Base-by-base conservation (phyloP, 805 yeast species). In the Spathaspora sp. region DNA sequence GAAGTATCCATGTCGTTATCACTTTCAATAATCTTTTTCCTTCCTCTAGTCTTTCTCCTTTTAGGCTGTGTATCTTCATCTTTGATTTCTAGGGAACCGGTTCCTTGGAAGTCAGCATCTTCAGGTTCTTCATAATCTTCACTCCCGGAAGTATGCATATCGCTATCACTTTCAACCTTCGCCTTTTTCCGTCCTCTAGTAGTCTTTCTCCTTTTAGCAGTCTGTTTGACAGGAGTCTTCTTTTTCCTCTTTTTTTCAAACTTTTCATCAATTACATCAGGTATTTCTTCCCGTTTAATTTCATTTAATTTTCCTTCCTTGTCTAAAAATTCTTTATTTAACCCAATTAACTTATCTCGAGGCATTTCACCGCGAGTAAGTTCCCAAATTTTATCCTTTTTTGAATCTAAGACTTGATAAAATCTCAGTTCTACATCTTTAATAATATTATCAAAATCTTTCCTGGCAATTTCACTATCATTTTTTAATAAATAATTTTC, bases 301-400 rank as follows among this genome's bases (percentile, higher is more conserved):
- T 9, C 48, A 17, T 58, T 55, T 49, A 60, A 52, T 44, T 59
- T 55, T n/a, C 57, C 48, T 51, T 57, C 55, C 42, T 57, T 49
- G 9, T 48, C 52, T n/a, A 51, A 29, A 43, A 51, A 63, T 9
- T 49, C 49, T 23, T 53, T 52, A 51, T 65, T 65, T 17, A 64
- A 47, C 2, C 55, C 55, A 28, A 47, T 58, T 23, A 64, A 35
- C 39, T 42, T 35, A 1, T 20, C 14, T 2, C 29, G 39, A 17
- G 43, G 32, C n/a, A 40, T 35, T 16, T 29, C 6, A 29, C 46
- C 44, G 6, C 46, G 29, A 18, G 55, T 49, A 38, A 72, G 62
- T 38, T 65, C 58, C 61, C 67, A 57, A 16, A 68, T 70, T 51
- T 54, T 62, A 42, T 59, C 62, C 51, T 70, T 70, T 51, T 70